Conservation (phyloP, 495 filamentous ascomycete genomes). For the Achaetomiella virescens region DNA sequence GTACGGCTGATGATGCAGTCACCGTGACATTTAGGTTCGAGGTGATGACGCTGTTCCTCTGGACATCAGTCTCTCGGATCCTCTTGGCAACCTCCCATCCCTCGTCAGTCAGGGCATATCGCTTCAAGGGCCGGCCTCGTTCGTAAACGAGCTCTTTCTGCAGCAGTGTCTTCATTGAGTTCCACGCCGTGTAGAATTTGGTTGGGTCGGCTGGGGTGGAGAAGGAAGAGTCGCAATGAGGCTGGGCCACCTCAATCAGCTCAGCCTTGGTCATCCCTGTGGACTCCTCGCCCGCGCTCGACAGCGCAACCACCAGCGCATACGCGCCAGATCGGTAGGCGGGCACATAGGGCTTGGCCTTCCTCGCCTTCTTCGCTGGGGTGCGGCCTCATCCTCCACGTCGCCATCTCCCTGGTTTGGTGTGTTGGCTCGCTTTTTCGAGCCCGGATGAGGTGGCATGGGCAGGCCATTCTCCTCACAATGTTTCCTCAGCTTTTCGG, state of each 20-base stretch:
- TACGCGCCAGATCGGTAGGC: slow-evolving; percentile 66
- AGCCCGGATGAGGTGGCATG: slow-evolving; percentile 54
- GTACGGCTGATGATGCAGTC: neutral
- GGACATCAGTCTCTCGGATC: slow-evolving; percentile 42
- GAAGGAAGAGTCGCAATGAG: slow-evolving; percentile 69
- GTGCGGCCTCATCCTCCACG: slow-evolving; percentile 34
- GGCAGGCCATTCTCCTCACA: slow-evolving; percentile 65
- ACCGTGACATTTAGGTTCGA: neutral
- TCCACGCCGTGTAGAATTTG: slow-evolving; percentile 78
- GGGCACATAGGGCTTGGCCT: slow-evolving; percentile 65
- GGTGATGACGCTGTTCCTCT: neutral
- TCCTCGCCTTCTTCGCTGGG: slow-evolving; percentile 58
- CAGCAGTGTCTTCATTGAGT: slow-evolving; percentile 71
- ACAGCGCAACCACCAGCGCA: slow-evolving; percentile 63
- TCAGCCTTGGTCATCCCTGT: slow-evolving; percentile 61
- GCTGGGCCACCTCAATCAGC: slow-evolving; percentile 64
- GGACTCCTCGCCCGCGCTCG: slow-evolving; percentile 55
- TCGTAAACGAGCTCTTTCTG: slow-evolving; percentile 72
- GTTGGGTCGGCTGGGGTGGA: slow-evolving; percentile 59
- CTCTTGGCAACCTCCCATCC: slow-evolving; percentile 72
- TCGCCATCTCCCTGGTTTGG: slow-evolving; percentile 19
- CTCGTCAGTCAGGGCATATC: slow-evolving; percentile 68
- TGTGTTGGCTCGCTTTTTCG: slow-evolving; percentile 22
- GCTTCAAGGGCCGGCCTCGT: slow-evolving; percentile 59
- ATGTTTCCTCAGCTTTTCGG: slow-evolving; percentile 58